Conservation (phyloP, 176 grass and related monocot species). For the sorghum (Sorghum bicolor) region DNA sequence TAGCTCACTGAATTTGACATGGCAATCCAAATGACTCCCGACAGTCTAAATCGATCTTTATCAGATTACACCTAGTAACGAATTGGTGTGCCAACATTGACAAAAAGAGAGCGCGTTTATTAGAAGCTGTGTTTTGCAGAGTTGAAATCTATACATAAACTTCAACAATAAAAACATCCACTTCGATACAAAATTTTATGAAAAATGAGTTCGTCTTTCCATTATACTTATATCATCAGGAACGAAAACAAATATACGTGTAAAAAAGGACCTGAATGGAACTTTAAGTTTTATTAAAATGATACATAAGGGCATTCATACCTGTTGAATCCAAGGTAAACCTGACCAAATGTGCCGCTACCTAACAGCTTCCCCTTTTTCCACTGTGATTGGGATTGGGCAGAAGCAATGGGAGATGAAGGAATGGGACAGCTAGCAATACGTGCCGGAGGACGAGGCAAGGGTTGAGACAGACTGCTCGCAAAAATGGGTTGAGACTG, state of each 20-base stretch:
- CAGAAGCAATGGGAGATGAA: constrained; percentile 25
- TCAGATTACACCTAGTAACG: neutral
- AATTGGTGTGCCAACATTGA: neutral
- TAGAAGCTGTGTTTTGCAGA: neutral
- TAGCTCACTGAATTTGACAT: neutral
- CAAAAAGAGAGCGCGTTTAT: neutral
- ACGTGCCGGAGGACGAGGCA: constrained; percentile 43
- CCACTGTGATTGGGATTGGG: constrained; percentile 47
- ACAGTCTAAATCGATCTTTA: constrained; percentile 1
- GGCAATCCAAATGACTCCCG: neutral
- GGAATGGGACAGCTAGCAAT: constrained; percentile 10
- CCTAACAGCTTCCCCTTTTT: constrained; percentile 81
- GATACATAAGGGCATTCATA: constrained; percentile 15
- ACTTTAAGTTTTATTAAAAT: neutral
- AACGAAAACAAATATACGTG: neutral
- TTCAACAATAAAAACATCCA: neutral
- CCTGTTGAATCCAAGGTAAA: constrained; percentile 95
- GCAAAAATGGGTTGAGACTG: constrained; percentile 52
- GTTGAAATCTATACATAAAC: neutral
- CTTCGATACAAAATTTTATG: neutral
- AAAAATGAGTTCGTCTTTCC: neutral
- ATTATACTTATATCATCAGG: neutral
- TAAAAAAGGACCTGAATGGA: neutral
- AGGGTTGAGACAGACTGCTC: constrained; percentile 48
- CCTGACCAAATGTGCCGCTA: constrained; percentile 86